Evolutionary conservation across 371 early-diverging fungal species (phyloP).

Genomic region (Mortierella sp.): DNA sequence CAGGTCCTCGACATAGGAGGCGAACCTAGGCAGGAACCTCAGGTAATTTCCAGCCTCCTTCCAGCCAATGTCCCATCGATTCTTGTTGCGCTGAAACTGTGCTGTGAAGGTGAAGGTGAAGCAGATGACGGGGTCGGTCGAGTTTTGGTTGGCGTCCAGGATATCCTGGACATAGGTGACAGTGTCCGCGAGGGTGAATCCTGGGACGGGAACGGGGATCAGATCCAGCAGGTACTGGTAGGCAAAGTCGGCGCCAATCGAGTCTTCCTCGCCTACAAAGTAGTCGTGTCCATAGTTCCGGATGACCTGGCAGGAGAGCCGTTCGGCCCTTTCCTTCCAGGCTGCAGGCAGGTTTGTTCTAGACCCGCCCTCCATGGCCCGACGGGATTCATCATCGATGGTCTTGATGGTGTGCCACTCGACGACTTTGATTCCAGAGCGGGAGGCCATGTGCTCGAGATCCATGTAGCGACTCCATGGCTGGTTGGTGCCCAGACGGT

Average conservation of each 20-base stretch:
- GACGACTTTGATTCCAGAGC: constrained; percentile 27
- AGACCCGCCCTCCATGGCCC: constrained; percentile 24
- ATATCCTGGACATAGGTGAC: constrained; percentile 34
- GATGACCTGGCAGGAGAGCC: constrained; percentile 39
- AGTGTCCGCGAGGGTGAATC: constrained; percentile 9
- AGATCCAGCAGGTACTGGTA: constrained; percentile 42
- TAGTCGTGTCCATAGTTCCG: constrained; percentile 50
- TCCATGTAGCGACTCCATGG: constrained; percentile 55
- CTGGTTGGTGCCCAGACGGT: constrained; percentile 40
- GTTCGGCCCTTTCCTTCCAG: constrained; percentile 34
- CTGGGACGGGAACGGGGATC: constrained; percentile 35
- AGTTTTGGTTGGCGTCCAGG: constrained; percentile 38
- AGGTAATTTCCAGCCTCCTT: constrained; percentile 29
- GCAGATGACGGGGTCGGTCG: constrained; percentile 36
- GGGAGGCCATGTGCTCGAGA: constrained; percentile 30
- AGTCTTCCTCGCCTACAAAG: constrained; percentile 36
- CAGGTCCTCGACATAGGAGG: constrained; percentile 45
- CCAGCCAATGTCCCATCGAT: constrained; percentile 43
- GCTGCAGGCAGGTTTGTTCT: constrained; percentile 22
- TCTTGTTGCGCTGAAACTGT: constrained; percentile 31
- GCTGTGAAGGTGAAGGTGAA: constrained; percentile 45
- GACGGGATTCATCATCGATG: constrained; percentile 16
- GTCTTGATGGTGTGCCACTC: constrained; percentile 50
- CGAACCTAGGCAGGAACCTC: constrained; percentile 48
- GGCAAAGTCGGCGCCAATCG: constrained; percentile 51